These are phyloP conservation scores for Chamaecyparis obtusa DNA, from an alignment of 75 land plant species.

Conservation along the genomic window DNA sequence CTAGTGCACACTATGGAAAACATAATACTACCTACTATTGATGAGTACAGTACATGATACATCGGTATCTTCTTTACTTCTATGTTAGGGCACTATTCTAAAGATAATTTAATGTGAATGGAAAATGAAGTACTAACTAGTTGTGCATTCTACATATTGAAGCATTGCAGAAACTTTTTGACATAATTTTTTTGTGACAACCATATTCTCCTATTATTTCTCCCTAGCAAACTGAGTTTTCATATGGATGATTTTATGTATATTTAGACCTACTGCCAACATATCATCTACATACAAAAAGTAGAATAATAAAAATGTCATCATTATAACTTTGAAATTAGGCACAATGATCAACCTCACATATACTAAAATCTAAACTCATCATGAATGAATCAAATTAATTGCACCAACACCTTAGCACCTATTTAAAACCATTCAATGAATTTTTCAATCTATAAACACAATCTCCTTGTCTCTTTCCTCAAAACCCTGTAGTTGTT, in stretches of 20 bases:
- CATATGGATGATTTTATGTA: neutral
- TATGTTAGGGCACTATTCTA: neutral
- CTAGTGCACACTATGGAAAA: slow-evolving; percentile 6
- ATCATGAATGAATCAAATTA: neutral
- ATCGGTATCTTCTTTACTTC: neutral
- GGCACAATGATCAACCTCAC: no score
- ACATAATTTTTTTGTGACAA: slow-evolving; percentile 12
- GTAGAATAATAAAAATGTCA: no score
- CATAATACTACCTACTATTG: neutral
- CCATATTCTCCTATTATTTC: neutral
- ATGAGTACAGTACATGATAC: slow-evolving; percentile 6
- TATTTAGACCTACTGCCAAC: no score
- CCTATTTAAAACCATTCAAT: neutral
- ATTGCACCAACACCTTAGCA: neutral
- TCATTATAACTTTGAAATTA: no score
- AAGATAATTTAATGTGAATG: neutral
- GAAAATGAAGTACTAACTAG: no score
- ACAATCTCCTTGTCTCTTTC: neutral
- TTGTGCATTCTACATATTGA: no score
- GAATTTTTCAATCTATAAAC: neutral
- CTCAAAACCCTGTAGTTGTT: slow-evolving; percentile 1
- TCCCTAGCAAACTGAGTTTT: neutral
- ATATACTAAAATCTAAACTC: no score
- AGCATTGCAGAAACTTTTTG: slow-evolving; percentile 7
- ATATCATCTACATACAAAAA: no score